Conservation (phyloP, 495 filamentous ascomycete species). For the Sordaria brevicollis region DNA sequence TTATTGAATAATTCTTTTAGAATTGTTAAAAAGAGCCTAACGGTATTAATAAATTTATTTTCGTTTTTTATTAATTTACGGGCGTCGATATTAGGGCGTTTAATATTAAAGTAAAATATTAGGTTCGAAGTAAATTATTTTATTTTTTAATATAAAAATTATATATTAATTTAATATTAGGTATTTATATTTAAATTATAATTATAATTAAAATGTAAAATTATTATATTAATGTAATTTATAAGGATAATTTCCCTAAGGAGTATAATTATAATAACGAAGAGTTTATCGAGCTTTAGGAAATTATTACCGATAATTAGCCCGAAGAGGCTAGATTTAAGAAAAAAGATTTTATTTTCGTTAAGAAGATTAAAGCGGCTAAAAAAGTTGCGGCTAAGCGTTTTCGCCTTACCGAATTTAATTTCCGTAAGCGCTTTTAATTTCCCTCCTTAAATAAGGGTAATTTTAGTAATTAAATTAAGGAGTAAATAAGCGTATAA, state of each 20-base stretch:
- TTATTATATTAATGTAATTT: background rate
- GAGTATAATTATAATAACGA: background rate
- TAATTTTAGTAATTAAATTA: too few relatives aligned
- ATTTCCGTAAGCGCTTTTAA: too few relatives aligned
- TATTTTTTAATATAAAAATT: background rate
- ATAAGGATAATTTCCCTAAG: background rate
- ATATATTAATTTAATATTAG: background rate
- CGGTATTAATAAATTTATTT: background rate
- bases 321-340: background rate
- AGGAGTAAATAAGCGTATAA: too few relatives aligned
- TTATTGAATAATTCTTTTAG: background rate
- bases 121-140: background rate
- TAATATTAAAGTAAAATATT: background rate
- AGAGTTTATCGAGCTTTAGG: background rate
- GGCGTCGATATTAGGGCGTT: background rate
- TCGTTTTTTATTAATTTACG: background rate
- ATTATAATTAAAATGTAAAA: background rate
- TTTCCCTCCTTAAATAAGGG: too few relatives aligned
- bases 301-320: background rate
- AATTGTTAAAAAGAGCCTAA: background rate
- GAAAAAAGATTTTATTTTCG: background rate
- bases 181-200: background rate
- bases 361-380: too few relatives aligned
- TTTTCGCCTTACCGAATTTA: too few relatives aligned
- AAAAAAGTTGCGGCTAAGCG: too few relatives aligned